Evolutionary conservation across 2,329 filamentous ascomycete genomes (phyloP).

Genomic region (Fusarium drepaniforme): DNA sequence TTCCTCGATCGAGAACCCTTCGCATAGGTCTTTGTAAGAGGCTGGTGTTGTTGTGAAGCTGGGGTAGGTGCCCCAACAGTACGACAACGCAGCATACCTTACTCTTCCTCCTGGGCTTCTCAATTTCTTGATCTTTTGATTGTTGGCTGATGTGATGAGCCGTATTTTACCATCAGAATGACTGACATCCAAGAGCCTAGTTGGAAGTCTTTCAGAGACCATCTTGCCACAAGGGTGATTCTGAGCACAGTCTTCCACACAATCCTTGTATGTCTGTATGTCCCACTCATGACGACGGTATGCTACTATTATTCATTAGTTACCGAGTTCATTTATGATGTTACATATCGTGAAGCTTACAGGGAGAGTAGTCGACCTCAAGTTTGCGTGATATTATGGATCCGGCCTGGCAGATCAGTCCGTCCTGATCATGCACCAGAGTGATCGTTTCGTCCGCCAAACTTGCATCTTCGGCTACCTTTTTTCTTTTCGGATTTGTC

Average conservation of each 20-base stretch:
- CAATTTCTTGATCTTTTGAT: not conserved
- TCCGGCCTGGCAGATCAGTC: not conserved
- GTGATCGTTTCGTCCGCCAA: not conserved
- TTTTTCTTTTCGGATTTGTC: not conserved
- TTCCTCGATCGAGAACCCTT: not conserved
- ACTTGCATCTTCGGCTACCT: not conserved
- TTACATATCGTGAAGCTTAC: not conserved
- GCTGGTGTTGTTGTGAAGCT: not conserved
- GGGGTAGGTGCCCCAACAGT: not conserved
- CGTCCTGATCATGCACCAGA: not conserved
- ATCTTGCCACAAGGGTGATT: not conserved
- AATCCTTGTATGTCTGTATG: not conserved
- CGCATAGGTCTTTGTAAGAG: not conserved
- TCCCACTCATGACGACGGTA: not conserved
- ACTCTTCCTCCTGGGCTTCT: fast-evolving
- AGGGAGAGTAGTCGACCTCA: not conserved
- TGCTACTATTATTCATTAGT: not conserved
- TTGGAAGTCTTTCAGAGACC: not conserved
- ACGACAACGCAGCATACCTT: not conserved
- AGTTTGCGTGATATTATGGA: not conserved
- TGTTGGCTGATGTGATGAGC: not conserved
- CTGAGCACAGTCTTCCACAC: not conserved
- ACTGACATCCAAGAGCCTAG: not conserved
- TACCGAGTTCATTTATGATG: not conserved
- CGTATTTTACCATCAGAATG: not conserved